Conservation (phyloP, 768 basidiomycete species). For the Polyporus arcularius region DNA sequence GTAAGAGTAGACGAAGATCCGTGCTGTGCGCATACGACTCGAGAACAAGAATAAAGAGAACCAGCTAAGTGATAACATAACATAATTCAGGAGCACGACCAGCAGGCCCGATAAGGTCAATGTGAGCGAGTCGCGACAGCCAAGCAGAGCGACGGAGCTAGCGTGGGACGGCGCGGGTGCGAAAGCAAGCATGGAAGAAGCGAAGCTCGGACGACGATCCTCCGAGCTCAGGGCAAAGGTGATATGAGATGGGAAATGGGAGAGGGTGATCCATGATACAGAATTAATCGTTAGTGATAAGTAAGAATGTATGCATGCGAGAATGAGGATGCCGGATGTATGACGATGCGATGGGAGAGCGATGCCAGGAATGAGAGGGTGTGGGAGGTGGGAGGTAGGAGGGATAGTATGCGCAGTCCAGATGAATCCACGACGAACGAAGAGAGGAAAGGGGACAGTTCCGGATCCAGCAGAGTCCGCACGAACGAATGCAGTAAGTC, state of each 20-base stretch:
- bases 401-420: slow-evolving; percentile 10
- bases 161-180: neutral
- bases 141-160: neutral
- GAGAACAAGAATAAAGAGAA: neutral
- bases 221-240: neutral
- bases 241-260: neutral
- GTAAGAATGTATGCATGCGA: slow-evolving; percentile 7
- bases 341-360: neutral
- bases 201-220: neutral
- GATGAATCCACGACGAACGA: slow-evolving; percentile 9
- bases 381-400: neutral
- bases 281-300: slow-evolving; percentile 17
- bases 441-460: neutral
- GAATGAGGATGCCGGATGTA: neutral
- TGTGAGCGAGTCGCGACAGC: neutral
- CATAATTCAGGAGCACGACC: slow-evolving; percentile 3
- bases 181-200: neutral
- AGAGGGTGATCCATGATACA: slow-evolving; percentile 7
- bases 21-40: neutral
- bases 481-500: slow-evolving; percentile 3
- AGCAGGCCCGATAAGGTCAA: slow-evolving; percentile 8
- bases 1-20: neutral
- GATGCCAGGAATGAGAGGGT: neutral
- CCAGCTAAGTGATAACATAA: neutral
- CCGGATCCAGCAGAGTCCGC: slow-evolving; percentile 3